A percentile compares a stretch with the other conserved stretches of the same genome.
Conservation (phyloP, 371 early-diverging fungal species). For the Lichtheimia hyalospora region DNA sequence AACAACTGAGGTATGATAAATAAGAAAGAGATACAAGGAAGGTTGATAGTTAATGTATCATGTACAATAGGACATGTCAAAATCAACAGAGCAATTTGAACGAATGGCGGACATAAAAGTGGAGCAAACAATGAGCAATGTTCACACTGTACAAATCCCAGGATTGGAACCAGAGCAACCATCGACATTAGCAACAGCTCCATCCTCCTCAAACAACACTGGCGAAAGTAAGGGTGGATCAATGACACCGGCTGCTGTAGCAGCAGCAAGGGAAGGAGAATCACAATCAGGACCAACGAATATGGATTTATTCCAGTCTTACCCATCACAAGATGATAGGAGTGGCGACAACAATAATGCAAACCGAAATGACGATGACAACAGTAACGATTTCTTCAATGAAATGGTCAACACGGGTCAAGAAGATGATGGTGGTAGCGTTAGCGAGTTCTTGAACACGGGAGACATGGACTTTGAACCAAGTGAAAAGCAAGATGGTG, state of each 20-base stretch:
- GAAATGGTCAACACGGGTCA: conserved; percentile 47
- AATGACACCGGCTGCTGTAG: conserved; percentile 5
- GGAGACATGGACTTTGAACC: conserved; percentile 28
- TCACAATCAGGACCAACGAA: conserved; percentile 4
- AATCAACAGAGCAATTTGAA: conserved; percentile 14
- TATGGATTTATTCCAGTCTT: conserved; percentile 1
- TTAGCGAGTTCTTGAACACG: conserved; percentile 37
- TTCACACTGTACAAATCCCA: conserved; percentile 25
- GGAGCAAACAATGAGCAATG: conserved; percentile 22
- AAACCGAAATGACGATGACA: conserved; percentile 17
- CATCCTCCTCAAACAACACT: background rate
- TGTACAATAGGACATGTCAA: conserved; percentile 21
- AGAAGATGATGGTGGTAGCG: conserved; percentile 37
- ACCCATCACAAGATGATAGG: background rate
- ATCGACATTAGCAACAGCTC: background rate
- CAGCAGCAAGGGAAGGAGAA: background rate
- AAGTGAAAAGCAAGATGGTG: background rate
- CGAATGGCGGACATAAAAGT: conserved; percentile 21
- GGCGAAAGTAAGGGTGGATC: background rate
- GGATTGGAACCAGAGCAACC: conserved; percentile 29
- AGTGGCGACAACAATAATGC: background rate
- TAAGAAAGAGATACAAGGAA: background rate
- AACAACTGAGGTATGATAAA: conserved; percentile 22
- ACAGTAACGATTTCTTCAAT: conserved; percentile 38
- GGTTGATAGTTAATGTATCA: background rate